These are phyloP conservation scores for Earliella scabrosa DNA, from an alignment of 1,284 basidiomycete species.

Conservation along the genomic window DNA sequence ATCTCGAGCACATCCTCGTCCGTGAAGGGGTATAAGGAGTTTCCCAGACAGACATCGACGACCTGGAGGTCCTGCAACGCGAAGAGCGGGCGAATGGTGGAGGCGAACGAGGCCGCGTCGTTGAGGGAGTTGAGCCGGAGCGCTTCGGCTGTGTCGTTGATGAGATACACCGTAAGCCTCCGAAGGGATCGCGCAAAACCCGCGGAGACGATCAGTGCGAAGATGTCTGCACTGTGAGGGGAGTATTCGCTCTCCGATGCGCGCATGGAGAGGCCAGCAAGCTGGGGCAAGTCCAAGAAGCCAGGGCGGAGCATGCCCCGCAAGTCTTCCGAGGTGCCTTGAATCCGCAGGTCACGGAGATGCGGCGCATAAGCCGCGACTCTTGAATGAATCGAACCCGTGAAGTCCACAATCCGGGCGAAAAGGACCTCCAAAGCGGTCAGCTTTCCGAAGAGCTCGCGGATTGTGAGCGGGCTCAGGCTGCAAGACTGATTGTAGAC, in stretches of 20 bases:
- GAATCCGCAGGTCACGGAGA: conserved; percentile 2
- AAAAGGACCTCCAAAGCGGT: conserved; percentile 5
- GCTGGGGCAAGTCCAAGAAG: conserved; percentile 7
- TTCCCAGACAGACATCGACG: conserved; percentile 8
- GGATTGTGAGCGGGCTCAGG: conserved; percentile 1
- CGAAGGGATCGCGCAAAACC: conserved; percentile 9
- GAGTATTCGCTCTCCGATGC: conserved; percentile 2
- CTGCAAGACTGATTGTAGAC: conserved; percentile 7
- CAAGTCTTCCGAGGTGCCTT: conserved; percentile 3
- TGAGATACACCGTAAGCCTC: conserved; percentile 1
- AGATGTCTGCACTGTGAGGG: not conserved
- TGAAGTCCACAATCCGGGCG: conserved; percentile 1
- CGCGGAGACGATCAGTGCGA: conserved; percentile 1
- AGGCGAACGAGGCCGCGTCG: not conserved
- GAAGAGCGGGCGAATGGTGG: conserved; percentile 8
- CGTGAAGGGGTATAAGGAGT: not conserved
- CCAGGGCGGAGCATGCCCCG: not conserved
- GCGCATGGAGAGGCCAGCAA: conserved; percentile 2
- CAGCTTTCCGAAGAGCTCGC: conserved; percentile 2
- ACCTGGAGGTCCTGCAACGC: conserved; percentile 7
- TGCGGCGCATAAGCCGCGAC: not conserved
- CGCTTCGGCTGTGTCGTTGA: not conserved
- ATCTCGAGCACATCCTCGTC: conserved; percentile 14
- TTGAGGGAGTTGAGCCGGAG: not conserved
- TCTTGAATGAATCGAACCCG: not conserved